Evolutionary conservation across 2,329 filamentous ascomycete genomes (phyloP), one percentile per base, ranked within the genome.

Genomic region (Juglanconis sp.): DNA sequence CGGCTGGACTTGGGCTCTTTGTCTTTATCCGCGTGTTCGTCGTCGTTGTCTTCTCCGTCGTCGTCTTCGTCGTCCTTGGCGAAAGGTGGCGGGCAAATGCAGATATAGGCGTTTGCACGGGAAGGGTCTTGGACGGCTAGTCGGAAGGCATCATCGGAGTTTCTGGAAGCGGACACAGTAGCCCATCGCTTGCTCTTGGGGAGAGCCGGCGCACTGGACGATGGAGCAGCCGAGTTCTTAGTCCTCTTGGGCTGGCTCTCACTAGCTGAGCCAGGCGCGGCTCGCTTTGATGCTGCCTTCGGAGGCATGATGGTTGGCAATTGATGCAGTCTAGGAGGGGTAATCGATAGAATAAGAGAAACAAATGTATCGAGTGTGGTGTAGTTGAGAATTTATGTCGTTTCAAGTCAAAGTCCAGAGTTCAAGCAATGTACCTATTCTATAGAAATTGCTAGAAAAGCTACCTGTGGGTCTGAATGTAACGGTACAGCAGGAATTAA

Each of bases 301-400:
- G 55, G 55, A 57, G 55, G 55, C 55, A 57, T 57, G n/a, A 15
- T n/a, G 13, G 6, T 17, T 17, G 44, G n/a, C 40, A 13, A 5
- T 7, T 4, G 44, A 30, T 46, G 44, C 11, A 38, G 15, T 11
- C 15, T 7, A 30, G 44, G 17, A 24, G 17, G 17, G 17, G 1
- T 24, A 24, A 24, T 24, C 17, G 17, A 24, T 24, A 24, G 17
- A 24, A 24, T 24, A 24, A 24, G 17, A 24, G 17, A 24, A 24
- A 24, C 17, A 24, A 24, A 24, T 24, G 17, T 24, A 24, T 24
- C 17, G 17, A 24, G 17, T 24, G 17, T 24, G 17, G 17, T 24
- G 17, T 24, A 24, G 17, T 24, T 24, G 17, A 24, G 1, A 24
- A 24, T 24, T 24, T 24, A 24, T 24, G 17, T 24, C 17, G 17